Base-by-base conservation (phyloP, 148 eudicot genomes). In the Rheum nobile region DNA sequence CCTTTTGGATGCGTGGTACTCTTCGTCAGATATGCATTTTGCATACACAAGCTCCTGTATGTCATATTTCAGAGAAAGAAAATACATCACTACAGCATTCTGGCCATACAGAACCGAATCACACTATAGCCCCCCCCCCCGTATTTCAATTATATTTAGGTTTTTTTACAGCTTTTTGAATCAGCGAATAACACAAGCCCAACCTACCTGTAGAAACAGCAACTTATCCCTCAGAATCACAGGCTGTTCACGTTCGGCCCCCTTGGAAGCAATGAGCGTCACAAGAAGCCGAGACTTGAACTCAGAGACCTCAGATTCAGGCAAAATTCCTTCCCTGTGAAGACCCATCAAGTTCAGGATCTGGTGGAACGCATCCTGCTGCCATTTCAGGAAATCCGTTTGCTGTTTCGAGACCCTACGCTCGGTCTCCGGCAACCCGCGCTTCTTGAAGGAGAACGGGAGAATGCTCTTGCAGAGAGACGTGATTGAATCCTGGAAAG, bases 351-450 rank as follows among this genome's bases (percentile, higher is more conserved):
- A 76, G 63, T 91, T 95, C 4, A 88, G 85, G 57, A 95, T 91
- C 73, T 88, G 91, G 67, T 95, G 98, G 80, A 83, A 95, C 1
- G 89, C 88, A 4, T 90, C 89, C 34, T 95, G 98, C 84, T 95
- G 98, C 97, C 98, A 95, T 73, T 95, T 95, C 39, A 95, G 83
- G 55, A 87, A 86, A 74, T 91, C 98, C 6, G 93, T 83, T 42
- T 95, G 97, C 75, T 81, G 89, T 77, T 91, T 86, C 11, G 89
- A 84, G 2, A 84, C 83, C 82, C 79, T 84, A 47, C 78, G 86
- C 78, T 94, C 98, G 0, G 98, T 84, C 0, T 96, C 96, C 0
- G 85, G 75, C 3, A 95, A 67, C 22, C 87, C 75, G 47, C 77
- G 82, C 78, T 90, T 90, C 79, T 87, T 90, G 74, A 87, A 84